Evolutionary conservation across 495 filamentous ascomycete species (phyloP).

Genomic region (Penicillium dipodomyicola): DNA sequence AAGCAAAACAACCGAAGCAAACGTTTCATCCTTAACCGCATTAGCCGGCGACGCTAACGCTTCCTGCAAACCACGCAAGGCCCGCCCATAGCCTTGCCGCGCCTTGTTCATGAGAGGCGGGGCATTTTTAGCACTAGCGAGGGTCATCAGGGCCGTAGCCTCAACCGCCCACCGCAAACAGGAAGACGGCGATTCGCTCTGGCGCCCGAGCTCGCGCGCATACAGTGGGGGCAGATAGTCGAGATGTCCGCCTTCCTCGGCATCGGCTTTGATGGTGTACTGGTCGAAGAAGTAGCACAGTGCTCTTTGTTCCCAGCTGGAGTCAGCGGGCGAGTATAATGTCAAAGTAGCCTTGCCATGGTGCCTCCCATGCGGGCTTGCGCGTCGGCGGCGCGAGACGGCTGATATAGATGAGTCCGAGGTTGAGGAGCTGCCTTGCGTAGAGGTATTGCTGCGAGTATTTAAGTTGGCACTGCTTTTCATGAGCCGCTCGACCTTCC

Average conservation of each 20-base stretch:
- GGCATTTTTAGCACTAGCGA: constrained; percentile 34
- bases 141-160: constrained; percentile 39
- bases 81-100: constrained; percentile 36
- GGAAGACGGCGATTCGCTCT: constrained; percentile 16
- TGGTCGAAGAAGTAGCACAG: constrained; percentile 48
- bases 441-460: constrained; percentile 1
- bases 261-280: constrained; percentile 30
- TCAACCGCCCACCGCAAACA: constrained; percentile 44
- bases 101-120: constrained; percentile 32
- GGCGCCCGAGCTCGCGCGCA: constrained; percentile 22
- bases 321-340: constrained; percentile 28
- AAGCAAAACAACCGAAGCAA: constrained; percentile 41
- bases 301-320: constrained; percentile 42
- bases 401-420: constrained; percentile 1
- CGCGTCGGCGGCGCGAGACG: constrained; percentile 1
- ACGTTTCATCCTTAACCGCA: constrained; percentile 42
- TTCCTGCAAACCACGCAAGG: constrained; percentile 32
- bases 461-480: constrained; percentile 20
- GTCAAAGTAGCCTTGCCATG: constrained; percentile 13
- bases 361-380: neutral
- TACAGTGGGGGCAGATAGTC: constrained; percentile 41
- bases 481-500: constrained; percentile 30
- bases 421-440: neutral
- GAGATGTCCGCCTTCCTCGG: constrained; percentile 32
- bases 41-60: constrained; percentile 31